A percentile compares a stretch with the other conserved stretches of the same genome.
These are phyloP conservation scores for Lunasporangiospora selenospora DNA, from an alignment of 192 early-diverging fungal genomes.

Conservation along the genomic window DNA sequence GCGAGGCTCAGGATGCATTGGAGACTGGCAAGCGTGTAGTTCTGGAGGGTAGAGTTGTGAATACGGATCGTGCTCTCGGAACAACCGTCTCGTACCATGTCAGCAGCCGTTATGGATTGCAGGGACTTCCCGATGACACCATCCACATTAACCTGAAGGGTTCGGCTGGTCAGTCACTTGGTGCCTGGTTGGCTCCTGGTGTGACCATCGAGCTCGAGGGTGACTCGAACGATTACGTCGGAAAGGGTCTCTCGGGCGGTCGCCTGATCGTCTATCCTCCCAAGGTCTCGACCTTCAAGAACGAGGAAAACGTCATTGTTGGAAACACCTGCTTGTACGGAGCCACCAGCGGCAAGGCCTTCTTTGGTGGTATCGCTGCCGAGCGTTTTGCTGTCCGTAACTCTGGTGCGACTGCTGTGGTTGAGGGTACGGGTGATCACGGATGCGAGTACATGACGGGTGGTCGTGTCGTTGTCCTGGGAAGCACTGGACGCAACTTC, in stretches of 20 bases:
- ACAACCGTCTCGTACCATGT: slow-evolving; percentile 92
- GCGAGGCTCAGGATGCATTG: slow-evolving; percentile 79
- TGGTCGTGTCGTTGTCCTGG: slow-evolving; percentile 90
- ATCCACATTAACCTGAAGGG: slow-evolving; percentile 88
- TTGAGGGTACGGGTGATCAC: slow-evolving; percentile 98
- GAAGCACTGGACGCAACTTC: slow-evolving; percentile 93
- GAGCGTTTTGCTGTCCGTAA: slow-evolving; percentile 99
- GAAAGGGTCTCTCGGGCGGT: slow-evolving; percentile 98
- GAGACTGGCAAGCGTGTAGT: slow-evolving; percentile 60
- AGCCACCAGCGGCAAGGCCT: slow-evolving; percentile 90
- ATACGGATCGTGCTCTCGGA: slow-evolving; percentile 96
- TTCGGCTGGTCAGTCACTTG: slow-evolving; percentile 96
- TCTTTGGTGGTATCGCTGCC: slow-evolving; percentile 93
- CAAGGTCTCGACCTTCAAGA: slow-evolving; percentile 75
- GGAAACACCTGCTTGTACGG: slow-evolving; percentile 99
- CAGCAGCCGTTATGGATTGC: slow-evolving; percentile 77
- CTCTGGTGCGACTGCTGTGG: slow-evolving; percentile 95
- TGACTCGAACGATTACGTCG: slow-evolving; percentile 99
- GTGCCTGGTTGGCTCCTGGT: slow-evolving; percentile 92
- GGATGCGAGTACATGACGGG: slow-evolving; percentile 99
- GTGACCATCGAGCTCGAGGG: slow-evolving; percentile 93
- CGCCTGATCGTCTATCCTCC: slow-evolving; percentile 90
- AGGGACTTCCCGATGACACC: slow-evolving; percentile 85
- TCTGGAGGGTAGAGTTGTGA: slow-evolving; percentile 74
- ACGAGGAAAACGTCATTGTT: slow-evolving; percentile 91